Evolutionary conservation across 345 rosid genomes (phyloP).

Genomic region (Bruguiera gymnorhiza): DNA sequence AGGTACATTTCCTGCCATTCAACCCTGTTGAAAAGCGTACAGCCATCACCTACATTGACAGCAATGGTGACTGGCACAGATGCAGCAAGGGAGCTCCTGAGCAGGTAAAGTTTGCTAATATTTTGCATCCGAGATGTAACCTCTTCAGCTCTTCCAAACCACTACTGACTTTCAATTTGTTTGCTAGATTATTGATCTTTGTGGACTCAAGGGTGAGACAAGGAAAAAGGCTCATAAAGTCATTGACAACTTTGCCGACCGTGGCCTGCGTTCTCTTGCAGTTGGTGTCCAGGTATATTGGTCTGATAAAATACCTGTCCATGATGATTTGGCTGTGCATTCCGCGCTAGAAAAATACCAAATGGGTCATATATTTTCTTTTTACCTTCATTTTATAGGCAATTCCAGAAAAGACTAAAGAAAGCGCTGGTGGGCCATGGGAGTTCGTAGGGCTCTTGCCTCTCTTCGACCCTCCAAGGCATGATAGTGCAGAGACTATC

Average conservation of each 20-base stretch:
- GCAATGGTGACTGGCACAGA: slow-evolving; percentile 71
- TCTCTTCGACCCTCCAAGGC: slow-evolving; percentile 89
- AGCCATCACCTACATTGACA: slow-evolving; percentile 76
- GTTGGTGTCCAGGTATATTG: slow-evolving; percentile 67
- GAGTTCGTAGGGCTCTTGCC: slow-evolving; percentile 91
- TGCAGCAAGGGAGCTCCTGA: slow-evolving; percentile 95
- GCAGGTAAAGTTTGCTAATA: slow-evolving; percentile 40
- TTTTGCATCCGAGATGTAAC: neutral
- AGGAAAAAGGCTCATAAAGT: slow-evolving; percentile 51
- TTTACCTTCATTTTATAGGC: slow-evolving; percentile 29
- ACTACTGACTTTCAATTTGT: neutral
- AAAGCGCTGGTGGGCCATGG: slow-evolving; percentile 72
- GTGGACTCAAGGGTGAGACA: slow-evolving; percentile 54
- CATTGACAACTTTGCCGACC: slow-evolving; percentile 65
- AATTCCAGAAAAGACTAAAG: slow-evolving; percentile 69
- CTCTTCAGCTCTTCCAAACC: no score
- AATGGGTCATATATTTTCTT: neutral
- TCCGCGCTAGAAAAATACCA: neutral
- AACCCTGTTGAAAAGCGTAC: slow-evolving; percentile 94
- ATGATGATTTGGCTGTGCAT: neutral
- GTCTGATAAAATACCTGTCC: neutral
- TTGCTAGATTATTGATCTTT: slow-evolving; percentile 69
- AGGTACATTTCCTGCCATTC: slow-evolving; percentile 90
- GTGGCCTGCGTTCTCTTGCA: slow-evolving; percentile 82
- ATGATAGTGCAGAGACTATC: slow-evolving; percentile 81